These are phyloP conservation scores for Podaxis sp. DNA, from an alignment of 768 basidiomycete genomes.

Conservation along the genomic window DNA sequence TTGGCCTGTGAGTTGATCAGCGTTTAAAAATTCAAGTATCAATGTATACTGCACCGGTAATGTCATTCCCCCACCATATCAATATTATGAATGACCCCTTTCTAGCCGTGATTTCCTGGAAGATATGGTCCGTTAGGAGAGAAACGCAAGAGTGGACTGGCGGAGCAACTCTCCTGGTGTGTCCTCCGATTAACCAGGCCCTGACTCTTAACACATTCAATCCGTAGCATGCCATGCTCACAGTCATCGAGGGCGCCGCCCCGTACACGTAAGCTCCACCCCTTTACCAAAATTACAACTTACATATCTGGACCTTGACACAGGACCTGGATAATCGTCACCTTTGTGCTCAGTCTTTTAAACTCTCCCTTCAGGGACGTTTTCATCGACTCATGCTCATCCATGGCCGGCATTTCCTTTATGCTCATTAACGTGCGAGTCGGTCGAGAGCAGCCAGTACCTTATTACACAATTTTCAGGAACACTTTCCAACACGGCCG, in stretches of 20 bases:
- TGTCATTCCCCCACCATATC: neutral
- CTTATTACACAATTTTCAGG: too few relatives aligned
- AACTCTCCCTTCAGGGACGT: conserved; percentile 17
- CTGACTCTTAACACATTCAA: neutral
- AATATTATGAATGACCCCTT: neutral
- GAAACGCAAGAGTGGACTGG: neutral
- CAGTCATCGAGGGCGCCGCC: conserved; percentile 20
- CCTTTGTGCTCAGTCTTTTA: neutral
- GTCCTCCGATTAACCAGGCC: neutral
- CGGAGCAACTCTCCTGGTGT: neutral
- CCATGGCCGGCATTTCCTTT: conserved; percentile 21
- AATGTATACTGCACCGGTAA: neutral
- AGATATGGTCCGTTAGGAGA: conserved; percentile 8
- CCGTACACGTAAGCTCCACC: conserved; percentile 19
- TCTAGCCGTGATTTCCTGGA: conserved; percentile 10
- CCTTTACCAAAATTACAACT: neutral
- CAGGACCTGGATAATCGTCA: neutral
- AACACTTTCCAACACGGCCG: too few relatives aligned
- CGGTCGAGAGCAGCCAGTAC: too few relatives aligned
- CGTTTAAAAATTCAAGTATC: neutral
- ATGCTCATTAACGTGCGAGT: conserved; percentile 26
- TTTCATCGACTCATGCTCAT: conserved; percentile 17
- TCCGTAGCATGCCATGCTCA: conserved; percentile 11
- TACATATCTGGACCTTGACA: neutral
- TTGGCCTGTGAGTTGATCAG: neutral